Conservation (phyloP, 179 eudicot genomes). For the Amaranthus tricolor region DNA sequence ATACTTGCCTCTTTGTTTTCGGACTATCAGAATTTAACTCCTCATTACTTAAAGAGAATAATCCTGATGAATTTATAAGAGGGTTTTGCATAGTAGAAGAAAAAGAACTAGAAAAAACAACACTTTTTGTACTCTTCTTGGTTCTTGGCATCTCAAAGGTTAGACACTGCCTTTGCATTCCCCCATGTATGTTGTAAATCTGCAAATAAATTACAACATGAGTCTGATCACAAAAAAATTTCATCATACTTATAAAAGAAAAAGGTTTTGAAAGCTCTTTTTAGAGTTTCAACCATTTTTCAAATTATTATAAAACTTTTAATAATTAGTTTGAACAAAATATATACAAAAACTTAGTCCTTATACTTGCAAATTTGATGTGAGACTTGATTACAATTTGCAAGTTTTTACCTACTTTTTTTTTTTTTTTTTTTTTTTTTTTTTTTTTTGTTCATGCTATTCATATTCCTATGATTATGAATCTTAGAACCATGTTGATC, state of each 20-base stretch:
- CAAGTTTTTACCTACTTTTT: no score
- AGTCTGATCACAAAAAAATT: background rate
- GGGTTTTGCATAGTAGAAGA: conserved; percentile 40
- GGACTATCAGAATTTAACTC: conserved; percentile 69
- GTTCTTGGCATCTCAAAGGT: conserved; percentile 73
- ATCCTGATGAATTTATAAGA: conserved; percentile 27
- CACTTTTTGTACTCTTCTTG: conserved; percentile 46
- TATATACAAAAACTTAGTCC: background rate
- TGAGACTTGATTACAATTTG: no score
- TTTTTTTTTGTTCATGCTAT: no score
- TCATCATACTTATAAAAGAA: background rate
- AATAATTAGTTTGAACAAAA: background rate
- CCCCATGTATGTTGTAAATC: conserved; percentile 55
- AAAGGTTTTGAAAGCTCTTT: background rate
- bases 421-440: no score
- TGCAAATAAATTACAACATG: conserved; percentile 27
- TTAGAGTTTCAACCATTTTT: background rate
- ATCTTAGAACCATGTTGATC: no score
- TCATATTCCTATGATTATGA: no score
- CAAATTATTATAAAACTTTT: background rate
- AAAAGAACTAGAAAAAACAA: conserved; percentile 34
- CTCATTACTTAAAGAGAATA: conserved; percentile 34
- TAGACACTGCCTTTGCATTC: conserved; percentile 85
- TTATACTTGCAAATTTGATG: no score
- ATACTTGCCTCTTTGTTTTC: conserved; percentile 73